A percentile compares a stretch with the other conserved stretches of the same genome.
These are phyloP conservation scores for Chenopodium quinoa DNA, from an alignment of 148 eudicot genomes.

Conservation along the genomic window DNA sequence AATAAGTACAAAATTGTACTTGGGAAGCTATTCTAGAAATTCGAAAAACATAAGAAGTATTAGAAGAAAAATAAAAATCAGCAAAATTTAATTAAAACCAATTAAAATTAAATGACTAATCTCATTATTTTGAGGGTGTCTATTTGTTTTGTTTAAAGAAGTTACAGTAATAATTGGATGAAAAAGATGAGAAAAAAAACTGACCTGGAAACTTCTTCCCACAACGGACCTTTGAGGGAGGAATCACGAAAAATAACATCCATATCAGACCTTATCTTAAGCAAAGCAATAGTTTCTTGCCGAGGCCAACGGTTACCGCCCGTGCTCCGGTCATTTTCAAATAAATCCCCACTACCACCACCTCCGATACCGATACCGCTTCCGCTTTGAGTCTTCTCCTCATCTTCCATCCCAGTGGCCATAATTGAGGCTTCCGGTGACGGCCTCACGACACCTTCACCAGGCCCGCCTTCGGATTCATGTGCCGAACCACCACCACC, in stretches of 20 bases:
- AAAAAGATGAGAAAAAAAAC: not conserved
- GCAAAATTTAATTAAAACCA: not conserved
- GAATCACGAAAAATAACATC: slow-evolving; percentile 87
- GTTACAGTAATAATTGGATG: not conserved
- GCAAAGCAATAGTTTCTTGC: slow-evolving; percentile 76
- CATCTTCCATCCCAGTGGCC: slow-evolving; percentile 7
- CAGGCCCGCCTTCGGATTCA: slow-evolving; percentile 20
- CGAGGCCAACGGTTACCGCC: slow-evolving; percentile 95
- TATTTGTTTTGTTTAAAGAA: no score
- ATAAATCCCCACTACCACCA: slow-evolving; percentile 19
- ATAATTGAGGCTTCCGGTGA: slow-evolving; percentile 3
- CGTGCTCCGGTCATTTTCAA: slow-evolving; percentile 42
- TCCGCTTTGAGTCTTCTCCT: not conserved
- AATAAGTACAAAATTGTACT: slow-evolving; percentile 18
- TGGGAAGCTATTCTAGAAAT: slow-evolving; percentile 7
- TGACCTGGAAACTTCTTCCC: slow-evolving; percentile 97
- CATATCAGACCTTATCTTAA: slow-evolving; percentile 88
- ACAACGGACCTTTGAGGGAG: slow-evolving; percentile 87
- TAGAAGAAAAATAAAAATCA: not conserved
- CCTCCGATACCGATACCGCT: slow-evolving; percentile 1
- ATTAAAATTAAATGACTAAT: not conserved
- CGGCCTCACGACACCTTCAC: slow-evolving; percentile 5
- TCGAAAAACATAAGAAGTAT: not conserved
- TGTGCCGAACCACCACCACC: not conserved
- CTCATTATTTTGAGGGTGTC: no score